Base-by-base conservation (phyloP, 805 yeast genomes). In the Saturnispora sanitii region DNA sequence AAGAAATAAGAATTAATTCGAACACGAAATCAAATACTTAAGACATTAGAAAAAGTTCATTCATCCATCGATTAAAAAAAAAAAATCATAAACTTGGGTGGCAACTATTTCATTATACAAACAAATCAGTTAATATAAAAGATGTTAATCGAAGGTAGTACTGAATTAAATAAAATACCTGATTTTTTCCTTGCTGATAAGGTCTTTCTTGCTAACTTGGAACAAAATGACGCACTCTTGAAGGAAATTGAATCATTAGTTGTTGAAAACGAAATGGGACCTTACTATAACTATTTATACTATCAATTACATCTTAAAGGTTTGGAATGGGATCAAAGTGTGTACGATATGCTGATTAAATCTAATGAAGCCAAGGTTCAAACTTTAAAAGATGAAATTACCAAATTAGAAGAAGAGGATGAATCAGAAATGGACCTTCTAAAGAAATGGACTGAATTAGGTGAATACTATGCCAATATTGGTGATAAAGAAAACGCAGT, bases 391-490 rank as follows among this genome's bases (percentile, higher is more conserved):
- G 67, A 56, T 53, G 70, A 61, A 67, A 75, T 71, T 43, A 68
- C 64, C 39, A 74, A 65, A 47, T 68, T 75, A 18, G 72, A 71
- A 38, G 75, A 71, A 43, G 86, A 77, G 43, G 84, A 79, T 45
- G 96, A 88, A 58, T 94, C 95, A 26, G 95, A 86, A 57, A 63
- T 82, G 49, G 95, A 86, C 55, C 71, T 78, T 29, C 78, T 87
- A 7, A 79, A 78, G 46, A 77, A 79, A 34, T 82, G 86, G 73
- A 74, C 77, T 42, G 74, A 78, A 53, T 73, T 92, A 23, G 96
- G 95, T 27, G 94, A 88, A 57, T 85, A 79, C 62, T 90, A 85
- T 60, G 78, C 96, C 11, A 67, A 69, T 45, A 83, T 87, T 52
- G 90, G 95, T 46, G 96, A 90, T 60, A 73, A 77, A 48, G 63